A percentile compares a stretch with the other conserved stretches of the same genome.
Evolutionary conservation across 768 basidiomycete genomes (phyloP).

Genomic region (Xerocomellus amylosporus): DNA sequence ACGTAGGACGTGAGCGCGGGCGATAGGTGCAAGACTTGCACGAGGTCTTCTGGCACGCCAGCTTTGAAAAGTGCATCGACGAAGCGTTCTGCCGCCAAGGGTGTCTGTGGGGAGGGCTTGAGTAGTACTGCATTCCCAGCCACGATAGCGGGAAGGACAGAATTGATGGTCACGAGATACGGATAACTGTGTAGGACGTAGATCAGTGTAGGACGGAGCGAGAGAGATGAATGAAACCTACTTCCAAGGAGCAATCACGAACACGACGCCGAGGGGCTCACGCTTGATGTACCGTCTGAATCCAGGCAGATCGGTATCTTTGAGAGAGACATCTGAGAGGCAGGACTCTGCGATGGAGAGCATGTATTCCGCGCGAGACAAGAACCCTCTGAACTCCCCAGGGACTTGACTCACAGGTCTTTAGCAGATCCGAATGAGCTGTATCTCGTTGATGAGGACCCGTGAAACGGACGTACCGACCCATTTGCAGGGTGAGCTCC

Average conservation of each 20-base stretch:
- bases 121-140: slow-evolving; percentile 88
- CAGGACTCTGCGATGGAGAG: slow-evolving; percentile 74
- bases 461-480: slow-evolving; percentile 54
- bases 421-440: neutral
- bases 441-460: neutral
- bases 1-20: slow-evolving; percentile 57
- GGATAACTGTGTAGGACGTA: slow-evolving; percentile 57
- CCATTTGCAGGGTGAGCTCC: slow-evolving; percentile 90
- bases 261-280: slow-evolving; percentile 80
- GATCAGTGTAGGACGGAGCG: neutral
- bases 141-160: slow-evolving; percentile 86
- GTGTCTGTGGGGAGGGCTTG: slow-evolving; percentile 97
- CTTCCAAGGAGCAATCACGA: slow-evolving; percentile 94
- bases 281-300: slow-evolving; percentile 83
- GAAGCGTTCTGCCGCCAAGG: slow-evolving; percentile 81
- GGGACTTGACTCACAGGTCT: slow-evolving; percentile 78
- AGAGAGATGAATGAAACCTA: slow-evolving; percentile 35
- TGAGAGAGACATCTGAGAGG: slow-evolving; percentile 71
- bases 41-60: slow-evolving; percentile 71
- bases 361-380: slow-evolving; percentile 83
- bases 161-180: slow-evolving; percentile 87
- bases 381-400: slow-evolving; percentile 77
- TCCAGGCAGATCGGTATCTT: slow-evolving; percentile 77
- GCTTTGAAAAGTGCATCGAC: slow-evolving; percentile 64
- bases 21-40: slow-evolving; percentile 76